Evolutionary conservation across 352 stramenopile species (phyloP).

Genomic region (Thraustochytrium sp.): DNA sequence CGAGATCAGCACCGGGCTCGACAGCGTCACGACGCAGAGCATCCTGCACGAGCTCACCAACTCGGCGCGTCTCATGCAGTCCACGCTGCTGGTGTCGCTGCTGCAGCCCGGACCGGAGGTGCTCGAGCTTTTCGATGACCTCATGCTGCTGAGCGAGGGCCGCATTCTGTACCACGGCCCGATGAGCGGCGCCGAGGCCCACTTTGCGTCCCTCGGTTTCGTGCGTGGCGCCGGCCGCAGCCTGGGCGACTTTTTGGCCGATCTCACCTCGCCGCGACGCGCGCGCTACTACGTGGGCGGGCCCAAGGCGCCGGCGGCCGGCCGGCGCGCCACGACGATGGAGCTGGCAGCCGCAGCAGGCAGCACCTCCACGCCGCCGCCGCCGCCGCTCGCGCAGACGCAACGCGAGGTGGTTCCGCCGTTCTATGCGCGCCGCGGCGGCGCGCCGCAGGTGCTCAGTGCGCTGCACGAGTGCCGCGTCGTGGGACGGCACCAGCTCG

Average conservation of each 20-base stretch:
- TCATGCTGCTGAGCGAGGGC: conserved; percentile 84
- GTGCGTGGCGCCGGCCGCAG: not conserved
- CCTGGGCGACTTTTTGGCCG: not conserved
- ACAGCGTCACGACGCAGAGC: conserved; percentile 58
- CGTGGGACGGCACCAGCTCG: not conserved
- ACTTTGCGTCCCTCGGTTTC: conserved; percentile 11
- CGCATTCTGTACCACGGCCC: conserved; percentile 82
- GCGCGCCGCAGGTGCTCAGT: not conserved
- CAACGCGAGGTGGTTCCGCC: not conserved
- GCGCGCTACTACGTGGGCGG: not conserved
- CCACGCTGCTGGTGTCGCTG: conserved; percentile 65
- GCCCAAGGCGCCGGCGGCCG: not conserved
- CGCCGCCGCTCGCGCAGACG: not conserved
- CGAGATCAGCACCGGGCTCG: conserved; percentile 62
- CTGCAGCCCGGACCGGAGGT: conserved; percentile 82
- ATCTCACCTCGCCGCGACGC: not conserved
- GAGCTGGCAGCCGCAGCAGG: not conserved
- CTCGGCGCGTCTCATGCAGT: conserved; percentile 56
- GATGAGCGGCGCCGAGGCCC: not conserved
- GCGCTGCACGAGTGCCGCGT: not conserved
- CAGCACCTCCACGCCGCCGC: not conserved
- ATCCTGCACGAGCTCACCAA: conserved; percentile 58
- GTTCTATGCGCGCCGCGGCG: not conserved
- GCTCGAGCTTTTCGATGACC: conserved; percentile 85
- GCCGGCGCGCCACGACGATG: not conserved